Conservation (phyloP, 169 alveolate genomes). For the Miamiensis avidus region DNA sequence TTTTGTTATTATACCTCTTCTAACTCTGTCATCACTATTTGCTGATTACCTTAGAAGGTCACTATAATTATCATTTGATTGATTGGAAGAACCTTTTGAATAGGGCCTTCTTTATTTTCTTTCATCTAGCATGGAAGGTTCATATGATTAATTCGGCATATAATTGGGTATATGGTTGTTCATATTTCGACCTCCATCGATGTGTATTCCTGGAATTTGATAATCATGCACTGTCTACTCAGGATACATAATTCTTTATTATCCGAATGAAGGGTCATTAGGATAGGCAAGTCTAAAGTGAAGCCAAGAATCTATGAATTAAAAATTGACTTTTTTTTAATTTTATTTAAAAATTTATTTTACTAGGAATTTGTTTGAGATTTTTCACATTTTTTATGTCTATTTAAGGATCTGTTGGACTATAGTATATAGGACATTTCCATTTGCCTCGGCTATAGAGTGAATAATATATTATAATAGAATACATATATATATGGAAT, state of each 20-base stretch:
- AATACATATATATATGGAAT: neutral
- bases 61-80: neutral
- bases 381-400: conserved; percentile 24
- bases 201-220: conserved; percentile 13
- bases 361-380: conserved; percentile 34
- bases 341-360: too few species aligned
- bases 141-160: conserved; percentile 13
- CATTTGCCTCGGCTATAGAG: conserved; percentile 38
- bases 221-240: conserved; percentile 45
- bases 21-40: neutral
- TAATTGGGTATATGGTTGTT: too few species aligned
- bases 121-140: neutral
- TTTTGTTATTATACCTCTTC: neutral
- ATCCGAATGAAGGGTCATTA: conserved; percentile 38
- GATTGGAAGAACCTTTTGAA: neutral
- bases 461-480: neutral
- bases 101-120: conserved; percentile 12
- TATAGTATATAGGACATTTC: conserved; percentile 45
- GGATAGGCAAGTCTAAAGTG: conserved; percentile 43
- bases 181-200: neutral
- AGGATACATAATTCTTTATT: conserved; percentile 33
- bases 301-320: conserved; percentile 21
- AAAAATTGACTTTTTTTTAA: too few species aligned
- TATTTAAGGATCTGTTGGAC: conserved; percentile 44
- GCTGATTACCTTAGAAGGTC: neutral